Conservation (phyloP, 73 alveolate species). For the Stentor coeruleus region DNA sequence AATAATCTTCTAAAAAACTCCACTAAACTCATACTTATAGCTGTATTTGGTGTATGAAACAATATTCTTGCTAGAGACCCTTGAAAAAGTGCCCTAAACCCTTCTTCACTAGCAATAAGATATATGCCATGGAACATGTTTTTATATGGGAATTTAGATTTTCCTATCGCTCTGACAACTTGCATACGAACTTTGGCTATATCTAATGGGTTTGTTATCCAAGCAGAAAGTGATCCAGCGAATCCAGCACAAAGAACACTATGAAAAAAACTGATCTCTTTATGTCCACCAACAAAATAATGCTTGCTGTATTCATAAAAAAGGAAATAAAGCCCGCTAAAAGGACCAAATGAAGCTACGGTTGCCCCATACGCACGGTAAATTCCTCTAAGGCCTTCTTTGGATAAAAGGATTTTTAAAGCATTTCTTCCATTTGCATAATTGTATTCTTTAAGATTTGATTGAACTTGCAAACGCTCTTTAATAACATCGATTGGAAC, state of each 20-base stretch:
- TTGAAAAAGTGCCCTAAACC: slow-evolving; percentile 64
- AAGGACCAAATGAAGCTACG: slow-evolving; percentile 92
- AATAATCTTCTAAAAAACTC: slow-evolving; percentile 49
- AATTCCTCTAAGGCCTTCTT: slow-evolving; percentile 89
- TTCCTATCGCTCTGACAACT: slow-evolving; percentile 70
- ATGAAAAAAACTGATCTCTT: slow-evolving; percentile 44
- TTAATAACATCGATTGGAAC: slow-evolving; percentile 93
- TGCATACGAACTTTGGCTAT: slow-evolving; percentile 88
- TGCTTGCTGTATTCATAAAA: slow-evolving; percentile 78
- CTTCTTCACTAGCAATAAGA: slow-evolving; percentile 65
- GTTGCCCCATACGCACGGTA: slow-evolving; percentile 80
- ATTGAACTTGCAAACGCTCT: slow-evolving; percentile 87
- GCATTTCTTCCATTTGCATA: slow-evolving; percentile 74
- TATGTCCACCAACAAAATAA: not conserved
- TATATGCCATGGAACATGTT: slow-evolving; percentile 77
- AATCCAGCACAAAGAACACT: slow-evolving; percentile 57
- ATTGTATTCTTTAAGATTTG: slow-evolving; percentile 55
- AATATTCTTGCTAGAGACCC: slow-evolving; percentile 78
- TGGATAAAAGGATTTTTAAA: slow-evolving; percentile 48
- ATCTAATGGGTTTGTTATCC: slow-evolving; percentile 89
- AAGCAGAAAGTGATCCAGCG: slow-evolving; percentile 74
- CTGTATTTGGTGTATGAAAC: slow-evolving; percentile 70
- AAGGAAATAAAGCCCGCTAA: slow-evolving; percentile 88
- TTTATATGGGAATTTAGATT: slow-evolving; percentile 50
- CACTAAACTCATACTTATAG: slow-evolving; percentile 64